Percentiles rank a stretch among this genome's conserved stretches.
phyloP scores from a whole-genome alignment of 2,329 filamentous ascomycete genomes.

The Dothideomycetes sp. region DNA sequence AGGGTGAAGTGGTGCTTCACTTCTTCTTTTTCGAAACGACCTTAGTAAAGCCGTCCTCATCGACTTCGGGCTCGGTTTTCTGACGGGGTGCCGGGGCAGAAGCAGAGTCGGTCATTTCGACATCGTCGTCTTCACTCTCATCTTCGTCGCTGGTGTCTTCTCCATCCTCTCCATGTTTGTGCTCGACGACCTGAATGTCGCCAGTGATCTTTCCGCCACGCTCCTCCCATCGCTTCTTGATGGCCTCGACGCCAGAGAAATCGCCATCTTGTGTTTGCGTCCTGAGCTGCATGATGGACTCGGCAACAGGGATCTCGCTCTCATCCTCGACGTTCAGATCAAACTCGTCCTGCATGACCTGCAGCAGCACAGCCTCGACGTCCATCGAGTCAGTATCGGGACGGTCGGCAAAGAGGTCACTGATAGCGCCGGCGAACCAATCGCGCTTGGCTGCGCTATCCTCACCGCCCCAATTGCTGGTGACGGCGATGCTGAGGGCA shows the following conservation, averaged over 20 bases:
- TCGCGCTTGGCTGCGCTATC: conserved; percentile 81
- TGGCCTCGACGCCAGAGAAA: conserved; percentile 48
- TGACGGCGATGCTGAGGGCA: conserved; percentile 75
- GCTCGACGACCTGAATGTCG: conserved; percentile 44
- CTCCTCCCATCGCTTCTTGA: conserved; percentile 41
- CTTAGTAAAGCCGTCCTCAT: conserved; percentile 33
- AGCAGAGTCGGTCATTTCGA: conserved; percentile 54
- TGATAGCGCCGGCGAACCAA: conserved; percentile 86
- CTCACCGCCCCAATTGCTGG: conserved; percentile 80
- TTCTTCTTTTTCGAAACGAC: conserved; percentile 30
- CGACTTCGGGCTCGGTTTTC: conserved; percentile 49
- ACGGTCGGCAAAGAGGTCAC: conserved; percentile 60
- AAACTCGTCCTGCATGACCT: conserved; percentile 94
- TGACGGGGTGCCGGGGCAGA: conserved; percentile 52
- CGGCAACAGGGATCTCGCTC: conserved; percentile 64
- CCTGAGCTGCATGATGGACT: conserved; percentile 60
- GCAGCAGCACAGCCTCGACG: conserved; percentile 73
- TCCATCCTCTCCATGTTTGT: conserved; percentile 47
- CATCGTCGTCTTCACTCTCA: conserved; percentile 46
- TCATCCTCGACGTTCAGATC: conserved; percentile 89
- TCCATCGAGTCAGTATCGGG: conserved; percentile 64
- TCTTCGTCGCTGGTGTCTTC: conserved; percentile 48
- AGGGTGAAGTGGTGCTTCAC: conserved; percentile 13
- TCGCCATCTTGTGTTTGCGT: conserved; percentile 52
- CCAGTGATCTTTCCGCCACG: conserved; percentile 14